Conservation (phyloP, 768 basidiomycete genomes). For the Serendipita indica region DNA sequence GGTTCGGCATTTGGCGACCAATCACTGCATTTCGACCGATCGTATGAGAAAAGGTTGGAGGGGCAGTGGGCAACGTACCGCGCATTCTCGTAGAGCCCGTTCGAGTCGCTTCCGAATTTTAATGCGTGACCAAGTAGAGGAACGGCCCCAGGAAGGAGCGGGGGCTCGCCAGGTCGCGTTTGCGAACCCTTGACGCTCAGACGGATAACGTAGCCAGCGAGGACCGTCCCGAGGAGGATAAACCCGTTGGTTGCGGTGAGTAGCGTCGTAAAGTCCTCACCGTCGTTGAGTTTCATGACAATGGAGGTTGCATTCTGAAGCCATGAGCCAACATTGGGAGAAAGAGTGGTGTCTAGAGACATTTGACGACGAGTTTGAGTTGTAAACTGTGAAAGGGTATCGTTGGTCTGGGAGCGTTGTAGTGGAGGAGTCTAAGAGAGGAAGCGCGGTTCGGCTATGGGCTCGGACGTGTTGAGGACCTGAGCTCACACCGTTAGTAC, state of each 20-base stretch:
- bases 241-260: background rate
- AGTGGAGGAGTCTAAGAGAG: too few relatives aligned
- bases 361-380: too few relatives aligned
- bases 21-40: background rate
- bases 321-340: too few relatives aligned
- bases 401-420: too few relatives aligned
- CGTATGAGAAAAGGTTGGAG: background rate
- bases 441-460: too few relatives aligned
- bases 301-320: too few relatives aligned
- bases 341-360: too few relatives aligned
- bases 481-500: too few relatives aligned
- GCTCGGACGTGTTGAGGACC: too few relatives aligned
- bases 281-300: too few relatives aligned
- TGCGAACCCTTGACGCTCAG: background rate
- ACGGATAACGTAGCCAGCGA: background rate
- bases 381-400: too few relatives aligned
- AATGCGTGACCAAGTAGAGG: conserved; percentile 1
- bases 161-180: background rate
- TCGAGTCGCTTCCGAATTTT: background rate
- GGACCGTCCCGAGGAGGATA: background rate
- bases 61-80: background rate
- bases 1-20: background rate
- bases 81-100: background rate
- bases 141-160: background rate
- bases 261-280: too few relatives aligned